These are phyloP conservation scores for Tylopilus balloui DNA, from an alignment of 768 basidiomycete species.

Conservation along the genomic window DNA sequence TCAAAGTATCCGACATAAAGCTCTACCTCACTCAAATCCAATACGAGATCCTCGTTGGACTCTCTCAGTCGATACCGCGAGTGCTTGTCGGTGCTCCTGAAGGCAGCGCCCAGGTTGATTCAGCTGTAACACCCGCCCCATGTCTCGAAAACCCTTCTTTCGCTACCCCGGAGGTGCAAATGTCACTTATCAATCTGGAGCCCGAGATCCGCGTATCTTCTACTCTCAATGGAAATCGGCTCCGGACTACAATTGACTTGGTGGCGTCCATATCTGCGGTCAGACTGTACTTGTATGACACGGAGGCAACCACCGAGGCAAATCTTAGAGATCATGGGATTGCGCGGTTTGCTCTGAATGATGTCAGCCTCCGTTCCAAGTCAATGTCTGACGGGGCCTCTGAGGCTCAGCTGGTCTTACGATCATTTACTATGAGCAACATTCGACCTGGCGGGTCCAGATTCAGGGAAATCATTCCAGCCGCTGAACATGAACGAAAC, in stretches of 20 bases:
- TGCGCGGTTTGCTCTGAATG: conserved; percentile 76
- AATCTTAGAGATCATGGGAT: conserved; percentile 77
- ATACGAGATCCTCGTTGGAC: conserved; percentile 63
- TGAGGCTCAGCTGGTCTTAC: conserved; percentile 84
- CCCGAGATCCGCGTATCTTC: conserved; percentile 51
- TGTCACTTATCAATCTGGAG: conserved; percentile 29
- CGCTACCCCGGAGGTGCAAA: conserved; percentile 3
- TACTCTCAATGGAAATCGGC: conserved; percentile 22
- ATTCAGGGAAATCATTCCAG: conserved; percentile 94
- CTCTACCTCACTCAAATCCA: conserved; percentile 81
- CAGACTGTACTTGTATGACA: conserved; percentile 84
- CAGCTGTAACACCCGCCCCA: conserved; percentile 18
- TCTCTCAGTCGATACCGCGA: conserved; percentile 66
- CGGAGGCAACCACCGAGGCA: conserved; percentile 48
- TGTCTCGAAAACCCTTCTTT: background rate
- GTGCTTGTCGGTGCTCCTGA: conserved; percentile 52
- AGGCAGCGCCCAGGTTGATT: conserved; percentile 31
- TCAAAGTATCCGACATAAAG: conserved; percentile 80
- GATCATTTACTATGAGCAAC: conserved; percentile 89
- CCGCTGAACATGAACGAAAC: conserved; percentile 80
- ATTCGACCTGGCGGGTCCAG: conserved; percentile 75
- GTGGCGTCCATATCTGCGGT: conserved; percentile 65
- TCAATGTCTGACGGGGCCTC: conserved; percentile 75
- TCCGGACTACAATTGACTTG: conserved; percentile 69
- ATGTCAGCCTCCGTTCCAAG: conserved; percentile 76